phyloP scores from a whole-genome alignment of 2,329 filamentous ascomycete genomes.

The Verticillium albo-atrum region DNA sequence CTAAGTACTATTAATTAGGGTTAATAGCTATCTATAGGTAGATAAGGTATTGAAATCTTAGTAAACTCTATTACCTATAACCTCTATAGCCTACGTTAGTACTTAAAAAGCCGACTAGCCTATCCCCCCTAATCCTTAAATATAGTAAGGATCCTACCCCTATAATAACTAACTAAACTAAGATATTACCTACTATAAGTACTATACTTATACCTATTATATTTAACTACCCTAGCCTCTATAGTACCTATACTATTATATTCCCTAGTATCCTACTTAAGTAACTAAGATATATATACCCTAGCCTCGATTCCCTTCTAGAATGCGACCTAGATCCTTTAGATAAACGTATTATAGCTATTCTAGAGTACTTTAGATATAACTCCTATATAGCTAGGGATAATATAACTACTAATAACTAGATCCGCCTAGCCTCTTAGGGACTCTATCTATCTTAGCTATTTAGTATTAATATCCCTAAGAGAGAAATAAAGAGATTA shows the following conservation, averaged over 20 bases:
- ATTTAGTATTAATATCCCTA: no score
- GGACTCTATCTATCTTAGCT: no score
- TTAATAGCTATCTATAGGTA: not conserved
- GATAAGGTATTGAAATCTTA: not conserved
- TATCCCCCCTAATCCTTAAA: not conserved
- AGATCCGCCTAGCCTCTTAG: no score
- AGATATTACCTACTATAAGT: not conserved
- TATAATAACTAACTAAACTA: not conserved
- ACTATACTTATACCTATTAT: not conserved
- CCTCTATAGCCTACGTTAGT: not conserved
- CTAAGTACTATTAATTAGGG: not conserved
- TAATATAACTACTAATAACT: no score
- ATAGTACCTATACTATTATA: not conserved
- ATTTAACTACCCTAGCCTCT: not conserved
- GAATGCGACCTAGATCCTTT: no score
- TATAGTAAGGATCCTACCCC: not conserved
- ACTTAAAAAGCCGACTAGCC: not conserved
- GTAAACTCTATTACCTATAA: not conserved
- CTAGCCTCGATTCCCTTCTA: no score
- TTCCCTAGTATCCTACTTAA: not conserved
- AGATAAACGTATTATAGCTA: no score
- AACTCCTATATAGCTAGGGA: not conserved
- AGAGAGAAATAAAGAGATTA: no score
- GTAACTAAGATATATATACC: no score
- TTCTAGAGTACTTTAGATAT: no score